Percentiles rank a stretch among this genome's conserved stretches.
These are phyloP conservation scores for Chenopodium formosanum DNA, from an alignment of 148 eudicot species.

Conservation along the genomic window DNA sequence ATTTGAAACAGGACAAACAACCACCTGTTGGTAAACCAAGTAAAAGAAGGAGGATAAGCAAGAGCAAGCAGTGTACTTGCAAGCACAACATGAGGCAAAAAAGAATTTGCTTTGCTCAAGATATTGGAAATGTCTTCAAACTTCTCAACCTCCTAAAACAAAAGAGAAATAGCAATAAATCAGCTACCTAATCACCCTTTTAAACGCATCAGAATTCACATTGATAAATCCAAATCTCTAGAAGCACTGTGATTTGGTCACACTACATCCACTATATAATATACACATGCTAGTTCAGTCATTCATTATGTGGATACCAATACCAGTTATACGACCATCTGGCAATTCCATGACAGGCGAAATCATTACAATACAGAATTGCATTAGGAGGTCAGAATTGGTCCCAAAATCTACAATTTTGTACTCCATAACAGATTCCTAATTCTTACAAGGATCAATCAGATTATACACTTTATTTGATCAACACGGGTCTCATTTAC, in stretches of 20 bases:
- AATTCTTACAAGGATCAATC: background rate
- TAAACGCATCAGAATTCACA: background rate
- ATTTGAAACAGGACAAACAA: background rate
- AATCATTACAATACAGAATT: background rate
- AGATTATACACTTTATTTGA: background rate
- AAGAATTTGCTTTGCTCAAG: conserved; percentile 73
- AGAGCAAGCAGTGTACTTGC: conserved; percentile 88
- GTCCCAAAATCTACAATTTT: background rate
- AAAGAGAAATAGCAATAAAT: background rate
- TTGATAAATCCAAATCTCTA: background rate
- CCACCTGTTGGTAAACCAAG: conserved; percentile 97
- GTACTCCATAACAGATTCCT: background rate
- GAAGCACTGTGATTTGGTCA: background rate
- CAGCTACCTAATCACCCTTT: conserved; percentile 18
- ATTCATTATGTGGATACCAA: background rate
- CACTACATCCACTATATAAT: background rate
- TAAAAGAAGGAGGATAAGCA: conserved; percentile 88
- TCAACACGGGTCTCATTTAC: background rate
- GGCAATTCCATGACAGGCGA: background rate
- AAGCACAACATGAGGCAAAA: conserved; percentile 83
- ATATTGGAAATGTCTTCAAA: conserved; percentile 45
- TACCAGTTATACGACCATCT: background rate
- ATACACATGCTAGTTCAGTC: background rate
- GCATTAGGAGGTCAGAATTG: background rate
- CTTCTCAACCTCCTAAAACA: conserved; percentile 42